Percentiles rank a stretch among this genome's conserved stretches.
Evolutionary conservation across 208 protist species (phyloP).

Genomic region (Willaertia magna): DNA sequence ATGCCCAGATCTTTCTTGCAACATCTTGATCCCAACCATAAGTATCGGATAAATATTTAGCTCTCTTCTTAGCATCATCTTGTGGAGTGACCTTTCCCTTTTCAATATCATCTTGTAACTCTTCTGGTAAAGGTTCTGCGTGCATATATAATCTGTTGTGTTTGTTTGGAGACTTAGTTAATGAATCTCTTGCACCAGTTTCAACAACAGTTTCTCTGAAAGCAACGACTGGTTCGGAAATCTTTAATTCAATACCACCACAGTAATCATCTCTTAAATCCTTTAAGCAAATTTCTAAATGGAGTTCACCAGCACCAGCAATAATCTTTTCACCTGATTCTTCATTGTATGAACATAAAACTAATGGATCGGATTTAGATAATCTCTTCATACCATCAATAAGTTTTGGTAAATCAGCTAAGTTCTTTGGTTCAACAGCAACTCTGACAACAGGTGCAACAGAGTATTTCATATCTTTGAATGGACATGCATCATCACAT

Average conservation of each 20-base stretch:
- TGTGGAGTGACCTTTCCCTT: slow-evolving; percentile 54
- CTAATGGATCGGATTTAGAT: slow-evolving; percentile 86
- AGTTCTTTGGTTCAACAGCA: slow-evolving; percentile 91
- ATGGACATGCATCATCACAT: slow-evolving; percentile 13
- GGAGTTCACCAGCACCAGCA: slow-evolving; percentile 96
- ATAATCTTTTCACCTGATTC: slow-evolving; percentile 97
- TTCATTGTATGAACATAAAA: slow-evolving; percentile 73
- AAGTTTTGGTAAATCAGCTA: slow-evolving; percentile 88
- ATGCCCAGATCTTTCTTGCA: slow-evolving; percentile 94
- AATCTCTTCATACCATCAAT: slow-evolving; percentile 95
- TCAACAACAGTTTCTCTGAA: slow-evolving; percentile 94
- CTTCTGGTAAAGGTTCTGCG: slow-evolving; percentile 75
- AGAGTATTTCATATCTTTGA: slow-evolving; percentile 95
- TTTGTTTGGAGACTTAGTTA: slow-evolving; percentile 97
- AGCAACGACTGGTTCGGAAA: slow-evolving; percentile 93
- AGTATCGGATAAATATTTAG: slow-evolving; percentile 64
- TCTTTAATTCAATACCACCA: slow-evolving; percentile 74
- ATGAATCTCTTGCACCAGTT: slow-evolving; percentile 33
- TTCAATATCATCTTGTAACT: slow-evolving; percentile 83
- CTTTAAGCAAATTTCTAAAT: slow-evolving; percentile 98
- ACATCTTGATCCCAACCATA: slow-evolving; percentile 78
- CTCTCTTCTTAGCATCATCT: slow-evolving; percentile 76
- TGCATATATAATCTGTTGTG: slow-evolving; percentile 95
- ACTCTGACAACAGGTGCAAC: slow-evolving; percentile 97
- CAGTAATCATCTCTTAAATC: slow-evolving; percentile 95